These are phyloP conservation scores for Lepidium sativum DNA, from an alignment of 345 rosid genomes.

Conservation along the genomic window DNA sequence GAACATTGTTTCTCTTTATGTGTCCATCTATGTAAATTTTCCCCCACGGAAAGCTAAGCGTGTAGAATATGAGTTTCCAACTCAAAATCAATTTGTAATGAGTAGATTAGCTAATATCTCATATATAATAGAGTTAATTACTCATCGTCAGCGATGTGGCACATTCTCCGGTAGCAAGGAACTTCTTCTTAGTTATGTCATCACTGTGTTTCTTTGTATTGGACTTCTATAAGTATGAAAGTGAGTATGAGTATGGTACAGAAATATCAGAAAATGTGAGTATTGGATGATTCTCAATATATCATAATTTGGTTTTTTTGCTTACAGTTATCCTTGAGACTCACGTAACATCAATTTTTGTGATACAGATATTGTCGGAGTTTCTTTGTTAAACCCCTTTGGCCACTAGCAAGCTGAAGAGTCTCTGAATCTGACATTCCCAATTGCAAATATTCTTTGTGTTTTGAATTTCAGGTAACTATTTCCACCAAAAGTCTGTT, in stretches of 20 bases:
- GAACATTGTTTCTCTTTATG: slow-evolving; percentile 50
- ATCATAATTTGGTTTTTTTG: neutral
- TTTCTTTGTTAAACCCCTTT: slow-evolving; percentile 46
- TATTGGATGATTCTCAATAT: neutral
- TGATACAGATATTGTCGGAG: slow-evolving; percentile 42
- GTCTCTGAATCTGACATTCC: slow-evolving; percentile 58
- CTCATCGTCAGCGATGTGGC: too few species aligned
- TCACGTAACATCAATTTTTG: neutral
- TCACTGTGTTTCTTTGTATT: slow-evolving; percentile 17
- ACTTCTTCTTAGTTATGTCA: neutral
- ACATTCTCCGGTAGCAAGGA: too few species aligned
- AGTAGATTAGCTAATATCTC: too few species aligned
- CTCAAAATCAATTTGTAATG: too few species aligned
- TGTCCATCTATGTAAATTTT: slow-evolving; percentile 65
- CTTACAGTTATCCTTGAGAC: neutral
- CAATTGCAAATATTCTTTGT: slow-evolving; percentile 52
- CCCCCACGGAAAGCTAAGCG: too few species aligned
- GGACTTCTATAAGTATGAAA: slow-evolving; percentile 54
- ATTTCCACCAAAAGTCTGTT: too few species aligned
- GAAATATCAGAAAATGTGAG: slow-evolving; percentile 41
- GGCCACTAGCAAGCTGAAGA: slow-evolving; percentile 67
- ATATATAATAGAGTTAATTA: too few species aligned
- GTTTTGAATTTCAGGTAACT: slow-evolving; percentile 80
- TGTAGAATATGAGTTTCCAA: too few species aligned
- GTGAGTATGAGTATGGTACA: slow-evolving; percentile 38